phyloP scores from a whole-genome alignment of 2,329 filamentous ascomycete genomes.

The Hymenotorrendiella dingleyae region DNA sequence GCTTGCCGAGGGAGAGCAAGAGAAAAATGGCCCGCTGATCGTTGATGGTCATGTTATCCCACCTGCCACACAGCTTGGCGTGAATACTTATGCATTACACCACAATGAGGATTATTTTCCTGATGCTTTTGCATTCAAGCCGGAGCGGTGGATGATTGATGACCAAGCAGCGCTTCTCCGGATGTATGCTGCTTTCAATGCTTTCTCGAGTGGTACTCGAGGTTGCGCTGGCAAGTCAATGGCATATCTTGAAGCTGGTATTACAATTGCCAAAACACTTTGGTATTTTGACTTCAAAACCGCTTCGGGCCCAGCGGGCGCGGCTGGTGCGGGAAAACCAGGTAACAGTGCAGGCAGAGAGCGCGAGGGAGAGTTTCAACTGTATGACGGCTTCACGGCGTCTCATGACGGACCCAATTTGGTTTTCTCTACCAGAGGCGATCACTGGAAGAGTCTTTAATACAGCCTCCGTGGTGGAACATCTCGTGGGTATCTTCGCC shows the following conservation, averaged over 20 bases:
- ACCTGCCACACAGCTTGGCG: constrained; percentile 30
- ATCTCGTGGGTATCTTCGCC: no score
- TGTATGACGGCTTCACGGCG: neutral
- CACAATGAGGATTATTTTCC: constrained; percentile 30
- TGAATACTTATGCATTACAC: constrained; percentile 32
- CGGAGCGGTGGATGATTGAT: constrained; percentile 30
- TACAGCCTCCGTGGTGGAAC: no score
- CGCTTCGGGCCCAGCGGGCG: neutral
- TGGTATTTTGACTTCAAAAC: constrained; percentile 14
- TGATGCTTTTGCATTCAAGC: constrained; percentile 25
- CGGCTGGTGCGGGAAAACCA: neutral
- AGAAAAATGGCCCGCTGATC: neutral
- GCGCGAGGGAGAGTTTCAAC: constrained; percentile 17
- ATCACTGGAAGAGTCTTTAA: neutral
- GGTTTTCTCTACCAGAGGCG: neutral
- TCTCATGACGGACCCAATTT: neutral
- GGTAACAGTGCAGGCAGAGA: neutral
- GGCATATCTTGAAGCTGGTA: constrained; percentile 22
- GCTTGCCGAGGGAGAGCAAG: constrained; percentile 21
- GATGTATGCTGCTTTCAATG: constrained; percentile 24
- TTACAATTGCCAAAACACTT: constrained; percentile 20
- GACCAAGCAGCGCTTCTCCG: constrained; percentile 13
- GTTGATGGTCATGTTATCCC: constrained; percentile 33
- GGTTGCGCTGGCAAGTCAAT: constrained; percentile 32
- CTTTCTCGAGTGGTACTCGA: constrained; percentile 33